phyloP scores from a whole-genome alignment of 2,329 filamentous ascomycete genomes.

The Curvularia lunata region DNA sequence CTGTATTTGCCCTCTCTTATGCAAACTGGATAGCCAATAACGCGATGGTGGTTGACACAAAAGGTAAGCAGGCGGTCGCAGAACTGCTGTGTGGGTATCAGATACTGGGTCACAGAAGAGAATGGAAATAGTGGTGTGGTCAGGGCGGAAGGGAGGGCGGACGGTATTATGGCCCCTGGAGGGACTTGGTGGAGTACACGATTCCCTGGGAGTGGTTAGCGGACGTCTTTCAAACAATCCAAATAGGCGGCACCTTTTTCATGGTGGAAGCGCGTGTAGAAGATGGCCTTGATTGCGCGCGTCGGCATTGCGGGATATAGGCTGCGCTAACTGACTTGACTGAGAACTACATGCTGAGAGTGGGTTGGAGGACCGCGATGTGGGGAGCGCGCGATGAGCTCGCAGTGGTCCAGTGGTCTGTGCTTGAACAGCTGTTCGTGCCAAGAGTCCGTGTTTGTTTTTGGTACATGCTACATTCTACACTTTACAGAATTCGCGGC shows the following conservation, averaged over 20 bases:
- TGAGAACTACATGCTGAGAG: slow-evolving; percentile 28
- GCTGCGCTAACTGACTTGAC: slow-evolving; percentile 4
- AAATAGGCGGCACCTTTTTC: slow-evolving; percentile 49
- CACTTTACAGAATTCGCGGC: too few relatives aligned
- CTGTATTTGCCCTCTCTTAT: slow-evolving; percentile 79
- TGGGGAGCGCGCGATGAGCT: slow-evolving; percentile 10
- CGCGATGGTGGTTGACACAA: slow-evolving; percentile 73
- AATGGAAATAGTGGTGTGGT: slow-evolving; percentile 79
- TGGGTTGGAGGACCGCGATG: slow-evolving; percentile 10
- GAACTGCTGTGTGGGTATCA: slow-evolving; percentile 93
- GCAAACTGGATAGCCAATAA: slow-evolving; percentile 88
- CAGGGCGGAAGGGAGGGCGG: slow-evolving; percentile 50
- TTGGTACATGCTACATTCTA: neutral
- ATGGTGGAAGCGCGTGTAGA: slow-evolving; percentile 71
- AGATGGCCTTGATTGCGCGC: slow-evolving; percentile 65
- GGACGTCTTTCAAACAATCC: neutral
- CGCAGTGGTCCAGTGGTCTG: slow-evolving; percentile 13
- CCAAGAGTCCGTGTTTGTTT: neutral
- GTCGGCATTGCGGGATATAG: slow-evolving; percentile 39
- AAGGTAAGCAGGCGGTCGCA: slow-evolving; percentile 90
- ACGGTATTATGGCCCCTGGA: slow-evolving; percentile 61
- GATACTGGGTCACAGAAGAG: slow-evolving; percentile 83
- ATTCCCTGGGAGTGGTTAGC: slow-evolving; percentile 55
- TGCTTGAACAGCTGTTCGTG: neutral
- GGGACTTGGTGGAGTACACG: slow-evolving; percentile 70